Conservation (phyloP, 805 yeast species). For the Starmerella bombicola region DNA sequence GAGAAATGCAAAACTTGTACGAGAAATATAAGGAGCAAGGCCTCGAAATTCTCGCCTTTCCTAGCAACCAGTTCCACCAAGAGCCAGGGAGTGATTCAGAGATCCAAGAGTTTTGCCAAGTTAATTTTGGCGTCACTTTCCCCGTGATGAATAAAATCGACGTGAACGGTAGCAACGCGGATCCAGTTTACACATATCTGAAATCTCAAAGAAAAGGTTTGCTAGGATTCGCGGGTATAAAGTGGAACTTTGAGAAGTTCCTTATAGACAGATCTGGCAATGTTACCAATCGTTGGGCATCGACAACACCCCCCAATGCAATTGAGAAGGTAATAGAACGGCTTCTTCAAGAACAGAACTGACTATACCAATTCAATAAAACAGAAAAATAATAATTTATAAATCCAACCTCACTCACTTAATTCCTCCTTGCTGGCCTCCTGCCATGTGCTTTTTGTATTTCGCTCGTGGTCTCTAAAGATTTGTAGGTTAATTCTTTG, state of each 20-base stretch:
- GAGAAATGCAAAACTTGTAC: conserved; percentile 56
- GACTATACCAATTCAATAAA: too few species aligned
- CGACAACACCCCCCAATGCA: conserved; percentile 53
- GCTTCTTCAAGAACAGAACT: conserved; percentile 1
- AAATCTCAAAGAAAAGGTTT: conserved; percentile 49
- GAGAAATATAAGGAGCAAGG: conserved; percentile 52
- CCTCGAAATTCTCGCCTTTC: conserved; percentile 65
- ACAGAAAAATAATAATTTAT: too few species aligned
- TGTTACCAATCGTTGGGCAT: conserved; percentile 49
- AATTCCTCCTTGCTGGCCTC: too few species aligned
- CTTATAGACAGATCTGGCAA: conserved; percentile 45
- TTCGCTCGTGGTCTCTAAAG: too few species aligned
- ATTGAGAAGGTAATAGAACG: conserved; percentile 25
- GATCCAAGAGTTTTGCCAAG: conserved; percentile 56
- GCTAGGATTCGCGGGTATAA: conserved; percentile 58
- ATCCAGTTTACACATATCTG: conserved; percentile 67
- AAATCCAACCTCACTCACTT: too few species aligned
- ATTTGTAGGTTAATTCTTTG: conserved; percentile 2
- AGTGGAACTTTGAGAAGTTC: conserved; percentile 76
- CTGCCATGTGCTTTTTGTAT: too few species aligned
- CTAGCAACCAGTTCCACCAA: conserved; percentile 83
- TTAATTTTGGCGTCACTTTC: conserved; percentile 84
- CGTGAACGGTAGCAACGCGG: conserved; percentile 74
- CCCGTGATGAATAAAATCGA: conserved; percentile 77
- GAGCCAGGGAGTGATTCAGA: conserved; percentile 56